These are phyloP conservation scores for Kalanchoe fedtschenkoi DNA, from an alignment of 164 flowering plant genomes.

Conservation along the genomic window DNA sequence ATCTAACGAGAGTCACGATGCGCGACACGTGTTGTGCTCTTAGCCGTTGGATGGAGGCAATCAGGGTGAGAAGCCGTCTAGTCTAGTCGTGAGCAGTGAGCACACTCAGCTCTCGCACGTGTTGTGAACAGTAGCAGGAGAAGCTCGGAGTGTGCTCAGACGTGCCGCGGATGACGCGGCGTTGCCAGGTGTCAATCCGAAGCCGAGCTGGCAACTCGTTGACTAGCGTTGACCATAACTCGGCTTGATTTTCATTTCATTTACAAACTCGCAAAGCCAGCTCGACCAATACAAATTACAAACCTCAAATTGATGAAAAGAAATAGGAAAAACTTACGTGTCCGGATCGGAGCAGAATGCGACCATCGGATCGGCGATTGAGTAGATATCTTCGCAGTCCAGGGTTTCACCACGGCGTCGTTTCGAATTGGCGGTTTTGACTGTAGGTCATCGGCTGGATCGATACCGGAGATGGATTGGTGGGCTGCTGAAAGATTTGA, in stretches of 20 bases:
- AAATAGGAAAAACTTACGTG: background rate
- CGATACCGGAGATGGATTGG: background rate
- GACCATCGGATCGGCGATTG: slow-evolving; percentile 7
- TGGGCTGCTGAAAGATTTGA: too few species aligned
- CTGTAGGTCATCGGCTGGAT: background rate
- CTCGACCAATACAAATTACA: too few species aligned
- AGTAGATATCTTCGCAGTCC: background rate
- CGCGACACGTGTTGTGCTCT: background rate
- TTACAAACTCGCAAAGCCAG: too few species aligned
- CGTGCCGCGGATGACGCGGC: background rate
- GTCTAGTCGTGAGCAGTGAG: background rate
- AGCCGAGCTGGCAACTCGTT: background rate
- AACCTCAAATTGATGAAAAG: background rate
- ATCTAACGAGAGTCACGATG: background rate
- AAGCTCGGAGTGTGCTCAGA: too few species aligned
- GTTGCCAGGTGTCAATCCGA: too few species aligned
- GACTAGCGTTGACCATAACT: background rate
- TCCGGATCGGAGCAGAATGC: background rate
- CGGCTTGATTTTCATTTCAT: background rate
- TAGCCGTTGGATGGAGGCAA: background rate
- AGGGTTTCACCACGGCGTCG: background rate
- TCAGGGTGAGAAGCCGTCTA: background rate
- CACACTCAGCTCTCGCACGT: background rate
- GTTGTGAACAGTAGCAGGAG: too few species aligned
- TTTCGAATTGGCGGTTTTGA: background rate